phyloP scores from a whole-genome alignment of 2,329 filamentous ascomycete genomes.

The Hymenoscyphus scutula region DNA sequence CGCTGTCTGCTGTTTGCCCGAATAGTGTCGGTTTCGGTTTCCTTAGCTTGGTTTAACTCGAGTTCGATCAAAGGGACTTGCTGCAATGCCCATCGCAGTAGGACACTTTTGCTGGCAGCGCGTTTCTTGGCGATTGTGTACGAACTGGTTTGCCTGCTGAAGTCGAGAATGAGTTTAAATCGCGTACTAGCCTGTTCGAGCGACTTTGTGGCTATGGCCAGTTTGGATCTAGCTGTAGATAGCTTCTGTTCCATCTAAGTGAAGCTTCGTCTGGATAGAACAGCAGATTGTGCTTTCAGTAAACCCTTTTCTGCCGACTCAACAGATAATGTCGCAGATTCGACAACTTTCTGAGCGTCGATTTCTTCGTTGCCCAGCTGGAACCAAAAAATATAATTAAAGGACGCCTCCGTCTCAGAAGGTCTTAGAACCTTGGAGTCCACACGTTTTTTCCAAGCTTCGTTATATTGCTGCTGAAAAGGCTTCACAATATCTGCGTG shows the following conservation, averaged over 20 bases:
- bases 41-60: conserved; percentile 19
- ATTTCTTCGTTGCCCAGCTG: conserved; percentile 20
- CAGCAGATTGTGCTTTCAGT: conserved; percentile 11
- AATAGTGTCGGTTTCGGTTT: neutral
- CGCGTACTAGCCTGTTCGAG: conserved; percentile 24
- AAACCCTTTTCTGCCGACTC: conserved; percentile 22
- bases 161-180: conserved; percentile 23
- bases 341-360: conserved; percentile 23
- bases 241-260: too few species aligned
- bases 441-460: conserved; percentile 37
- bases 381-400: conserved; percentile 18
- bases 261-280: conserved; percentile 13
- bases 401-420: conserved; percentile 32
- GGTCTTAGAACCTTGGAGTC: conserved; percentile 34
- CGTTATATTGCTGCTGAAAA: conserved; percentile 29
- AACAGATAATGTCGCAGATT: conserved; percentile 13
- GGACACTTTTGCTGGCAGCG: conserved; percentile 21
- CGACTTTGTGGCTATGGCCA: conserved; percentile 23
- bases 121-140: conserved; percentile 20
- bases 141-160: conserved; percentile 35
- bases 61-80: conserved; percentile 35
- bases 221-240: too few species aligned
- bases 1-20: neutral
- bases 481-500: conserved; percentile 18
- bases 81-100: conserved; percentile 34